These are phyloP conservation scores for Phanerodontia chrysosporium DNA, from an alignment of 768 basidiomycete genomes.

Conservation along the genomic window DNA sequence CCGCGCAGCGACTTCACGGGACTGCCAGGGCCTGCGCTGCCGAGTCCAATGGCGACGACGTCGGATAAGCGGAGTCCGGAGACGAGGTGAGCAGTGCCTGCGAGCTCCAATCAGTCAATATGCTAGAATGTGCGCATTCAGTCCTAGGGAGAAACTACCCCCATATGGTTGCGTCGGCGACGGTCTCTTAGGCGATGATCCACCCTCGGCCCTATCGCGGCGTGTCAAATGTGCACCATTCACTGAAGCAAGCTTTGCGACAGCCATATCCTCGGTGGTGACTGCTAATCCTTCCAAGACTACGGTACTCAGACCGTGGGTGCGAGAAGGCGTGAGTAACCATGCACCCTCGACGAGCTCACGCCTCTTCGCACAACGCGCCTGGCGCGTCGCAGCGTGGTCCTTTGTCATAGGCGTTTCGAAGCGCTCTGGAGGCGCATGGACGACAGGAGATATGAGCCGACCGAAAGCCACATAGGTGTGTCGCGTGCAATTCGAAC, in stretches of 20 bases:
- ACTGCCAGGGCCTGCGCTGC: neutral
- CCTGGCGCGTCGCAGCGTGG: neutral
- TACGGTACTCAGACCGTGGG: neutral
- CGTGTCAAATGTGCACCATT: neutral
- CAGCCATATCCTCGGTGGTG: neutral
- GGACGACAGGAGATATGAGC: neutral
- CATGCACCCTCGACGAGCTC: neutral
- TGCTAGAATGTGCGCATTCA: neutral
- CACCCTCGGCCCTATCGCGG: constrained; percentile 1
- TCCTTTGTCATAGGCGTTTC: neutral
- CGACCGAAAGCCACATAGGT: neutral
- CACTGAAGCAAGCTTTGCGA: neutral
- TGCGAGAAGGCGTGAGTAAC: neutral
- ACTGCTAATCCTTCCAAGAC: neutral
- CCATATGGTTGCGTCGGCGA: neutral
- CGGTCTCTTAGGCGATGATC: neutral
- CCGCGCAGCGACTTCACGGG: neutral
- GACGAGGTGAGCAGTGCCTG: neutral
- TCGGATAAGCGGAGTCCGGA: neutral
- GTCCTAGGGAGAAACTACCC: constrained; percentile 10
- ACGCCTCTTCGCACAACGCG: neutral
- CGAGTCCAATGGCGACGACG: neutral
- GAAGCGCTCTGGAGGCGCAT: constrained; percentile 2
- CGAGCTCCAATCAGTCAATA: neutral
- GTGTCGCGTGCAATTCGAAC: neutral